phyloP scores from a whole-genome alignment of 805 yeast species.

The Saturnispora sanitii region DNA sequence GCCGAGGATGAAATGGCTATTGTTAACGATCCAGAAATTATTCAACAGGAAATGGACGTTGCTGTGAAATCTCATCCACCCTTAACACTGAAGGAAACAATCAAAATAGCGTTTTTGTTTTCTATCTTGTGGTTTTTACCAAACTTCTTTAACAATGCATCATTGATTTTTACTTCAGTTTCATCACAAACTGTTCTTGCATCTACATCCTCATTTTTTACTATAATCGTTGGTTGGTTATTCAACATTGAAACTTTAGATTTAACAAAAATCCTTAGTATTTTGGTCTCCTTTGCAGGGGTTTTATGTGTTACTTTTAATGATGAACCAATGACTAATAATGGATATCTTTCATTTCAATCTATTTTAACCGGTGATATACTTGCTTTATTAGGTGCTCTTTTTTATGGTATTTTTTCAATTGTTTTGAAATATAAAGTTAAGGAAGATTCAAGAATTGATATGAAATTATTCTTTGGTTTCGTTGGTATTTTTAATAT shows the following conservation, averaged over 20 bases:
- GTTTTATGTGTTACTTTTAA: slow-evolving; percentile 68
- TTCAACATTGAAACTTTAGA: slow-evolving; percentile 64
- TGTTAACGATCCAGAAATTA: slow-evolving; percentile 4
- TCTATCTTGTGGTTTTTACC: slow-evolving; percentile 86
- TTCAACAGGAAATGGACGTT: background rate
- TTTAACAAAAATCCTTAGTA: slow-evolving; percentile 54
- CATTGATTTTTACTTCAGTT: slow-evolving; percentile 80
- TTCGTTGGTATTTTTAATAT: slow-evolving; percentile 84
- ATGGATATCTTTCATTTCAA: slow-evolving; percentile 12
- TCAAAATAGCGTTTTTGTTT: slow-evolving; percentile 67
- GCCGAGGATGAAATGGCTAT: slow-evolving; percentile 4
- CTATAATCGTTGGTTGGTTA: slow-evolving; percentile 69
- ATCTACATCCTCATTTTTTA: slow-evolving; percentile 89
- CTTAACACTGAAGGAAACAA: slow-evolving; percentile 50
- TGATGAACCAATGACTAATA: slow-evolving; percentile 38
- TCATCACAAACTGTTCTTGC: slow-evolving; percentile 90
- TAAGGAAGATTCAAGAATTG: slow-evolving; percentile 61
- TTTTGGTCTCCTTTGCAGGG: slow-evolving; percentile 65
- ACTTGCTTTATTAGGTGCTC: slow-evolving; percentile 74
- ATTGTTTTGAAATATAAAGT: slow-evolving; percentile 70
- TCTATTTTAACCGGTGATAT: slow-evolving; percentile 54
- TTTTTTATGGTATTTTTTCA: slow-evolving; percentile 87
- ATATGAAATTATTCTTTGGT: slow-evolving; percentile 87
- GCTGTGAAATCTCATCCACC: slow-evolving; percentile 7
- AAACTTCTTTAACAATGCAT: slow-evolving; percentile 80